phyloP scores from a whole-genome alignment of 2,329 filamentous ascomycete genomes.

The Chaetomiaceae sp. region DNA sequence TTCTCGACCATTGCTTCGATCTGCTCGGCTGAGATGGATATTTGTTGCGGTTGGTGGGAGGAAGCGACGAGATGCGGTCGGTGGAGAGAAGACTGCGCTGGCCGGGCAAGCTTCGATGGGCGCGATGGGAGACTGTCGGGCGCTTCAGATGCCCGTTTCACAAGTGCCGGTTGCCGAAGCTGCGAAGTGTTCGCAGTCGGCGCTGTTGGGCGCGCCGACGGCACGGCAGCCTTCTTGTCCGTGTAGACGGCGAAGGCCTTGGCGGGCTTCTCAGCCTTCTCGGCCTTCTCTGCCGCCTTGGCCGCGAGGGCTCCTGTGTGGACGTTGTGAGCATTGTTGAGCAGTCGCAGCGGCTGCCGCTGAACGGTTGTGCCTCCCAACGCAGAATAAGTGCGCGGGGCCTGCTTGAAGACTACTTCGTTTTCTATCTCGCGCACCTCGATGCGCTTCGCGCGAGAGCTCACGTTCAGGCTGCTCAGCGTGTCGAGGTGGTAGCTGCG shows the following conservation, averaged over 20 bases:
- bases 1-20: slow-evolving; percentile 91
- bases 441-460: slow-evolving; percentile 91
- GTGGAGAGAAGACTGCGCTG: slow-evolving; percentile 27
- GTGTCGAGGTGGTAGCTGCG: slow-evolving; percentile 91
- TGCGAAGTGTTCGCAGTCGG: slow-evolving; percentile 28
- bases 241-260: slow-evolving; percentile 86
- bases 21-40: slow-evolving; percentile 59
- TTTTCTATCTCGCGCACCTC: slow-evolving; percentile 95
- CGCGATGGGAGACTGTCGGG: slow-evolving; percentile 28
- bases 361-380: slow-evolving; percentile 38
- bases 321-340: slow-evolving; percentile 70
- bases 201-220: slow-evolving; percentile 23
- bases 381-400: slow-evolving; percentile 46
- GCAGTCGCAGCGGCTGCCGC: slow-evolving; percentile 72
- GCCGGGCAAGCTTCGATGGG: slow-evolving; percentile 39
- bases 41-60: slow-evolving; percentile 19
- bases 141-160: slow-evolving; percentile 37
- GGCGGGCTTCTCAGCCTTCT: slow-evolving; percentile 59
- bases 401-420: slow-evolving; percentile 79
- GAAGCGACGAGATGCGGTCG: slow-evolving; percentile 32
- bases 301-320: slow-evolving; percentile 52
- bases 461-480: slow-evolving; percentile 87
- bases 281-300: slow-evolving; percentile 42
- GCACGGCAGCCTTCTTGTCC: slow-evolving; percentile 54
- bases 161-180: slow-evolving; percentile 28